A percentile compares a stretch with the other conserved stretches of the same genome.
Evolutionary conservation across 1,139 yeast species (phyloP).

Genomic region (Yamadazyma friedrichii): DNA sequence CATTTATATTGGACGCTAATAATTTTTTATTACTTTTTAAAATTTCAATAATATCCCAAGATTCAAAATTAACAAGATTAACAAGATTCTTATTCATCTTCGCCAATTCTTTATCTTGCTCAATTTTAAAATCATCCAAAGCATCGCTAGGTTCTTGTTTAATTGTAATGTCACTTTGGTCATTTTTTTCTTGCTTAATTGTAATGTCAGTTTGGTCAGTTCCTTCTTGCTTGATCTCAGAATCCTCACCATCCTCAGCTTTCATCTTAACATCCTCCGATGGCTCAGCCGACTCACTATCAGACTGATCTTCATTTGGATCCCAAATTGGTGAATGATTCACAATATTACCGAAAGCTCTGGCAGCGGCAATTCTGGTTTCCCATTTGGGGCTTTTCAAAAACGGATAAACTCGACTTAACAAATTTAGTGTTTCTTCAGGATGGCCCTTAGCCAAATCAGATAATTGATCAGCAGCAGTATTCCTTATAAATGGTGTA

Average conservation of each 20-base stretch:
- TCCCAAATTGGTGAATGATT: slow-evolving; percentile 80
- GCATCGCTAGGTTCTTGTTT: slow-evolving; percentile 28
- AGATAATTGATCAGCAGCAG: slow-evolving; percentile 96
- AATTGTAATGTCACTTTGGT: too few species aligned
- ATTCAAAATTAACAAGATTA: slow-evolving; percentile 54
- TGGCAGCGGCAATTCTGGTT: slow-evolving; percentile 90
- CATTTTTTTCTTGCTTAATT: too few species aligned
- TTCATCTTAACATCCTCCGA: slow-evolving; percentile 5
- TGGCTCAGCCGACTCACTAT: slow-evolving; percentile 14
- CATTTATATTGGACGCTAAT: slow-evolving; percentile 66
- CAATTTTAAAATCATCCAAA: slow-evolving; percentile 33
- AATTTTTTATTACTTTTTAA: slow-evolving; percentile 69
- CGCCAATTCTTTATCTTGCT: slow-evolving; percentile 47
- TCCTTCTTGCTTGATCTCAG: slow-evolving; percentile 2
- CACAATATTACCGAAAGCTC: slow-evolving; percentile 93
- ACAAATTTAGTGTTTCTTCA: slow-evolving; percentile 78
- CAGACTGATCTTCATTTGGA: slow-evolving; percentile 56
- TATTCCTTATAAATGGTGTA: slow-evolving; percentile 86
- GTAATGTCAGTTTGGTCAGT: not conserved
- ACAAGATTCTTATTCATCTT: slow-evolving; percentile 47
- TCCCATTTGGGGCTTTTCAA: slow-evolving; percentile 88
- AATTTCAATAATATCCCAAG: slow-evolving; percentile 64
- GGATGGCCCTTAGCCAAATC: slow-evolving; percentile 94
- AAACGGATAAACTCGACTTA: slow-evolving; percentile 90
- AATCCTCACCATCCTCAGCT: slow-evolving; percentile 15